These are phyloP conservation scores for Taxawa tesnikishii DNA, from an alignment of 2,329 filamentous ascomycete species.

Conservation along the genomic window DNA sequence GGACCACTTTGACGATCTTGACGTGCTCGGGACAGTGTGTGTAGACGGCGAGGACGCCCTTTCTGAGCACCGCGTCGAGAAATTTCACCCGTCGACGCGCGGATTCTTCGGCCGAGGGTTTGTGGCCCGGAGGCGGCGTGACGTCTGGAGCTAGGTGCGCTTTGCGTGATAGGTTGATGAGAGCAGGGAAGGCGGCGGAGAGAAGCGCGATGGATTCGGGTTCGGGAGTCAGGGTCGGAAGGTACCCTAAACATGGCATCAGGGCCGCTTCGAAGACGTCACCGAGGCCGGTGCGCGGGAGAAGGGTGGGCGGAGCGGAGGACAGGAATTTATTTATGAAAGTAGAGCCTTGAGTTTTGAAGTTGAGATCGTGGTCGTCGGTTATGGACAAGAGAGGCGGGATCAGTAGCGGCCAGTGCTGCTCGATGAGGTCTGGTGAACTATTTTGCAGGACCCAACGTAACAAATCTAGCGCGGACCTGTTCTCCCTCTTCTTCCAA, in stretches of 20 bases:
- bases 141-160: conserved; percentile 24
- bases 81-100: conserved; percentile 16
- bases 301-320: conserved; percentile 39
- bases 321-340: conserved; percentile 44
- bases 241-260: conserved; percentile 59
- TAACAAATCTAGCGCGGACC: conserved; percentile 45
- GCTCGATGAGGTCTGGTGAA: conserved; percentile 38
- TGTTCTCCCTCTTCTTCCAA: conserved; percentile 44
- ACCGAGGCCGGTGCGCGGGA: conserved; percentile 52
- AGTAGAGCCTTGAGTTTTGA: conserved; percentile 45
- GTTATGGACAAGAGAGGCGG: conserved; percentile 58
- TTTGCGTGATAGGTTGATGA: conserved; percentile 43
- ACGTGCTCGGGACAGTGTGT: conserved; percentile 48
- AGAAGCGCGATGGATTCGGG: conserved; percentile 56
- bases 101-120: conserved; percentile 9
- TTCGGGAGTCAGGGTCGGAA: conserved; percentile 67
- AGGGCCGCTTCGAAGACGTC: conserved; percentile 57
- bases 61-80: conserved; percentile 32
- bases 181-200: conserved; percentile 49
- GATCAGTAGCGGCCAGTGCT: conserved; percentile 55
- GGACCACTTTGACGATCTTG: conserved; percentile 43
- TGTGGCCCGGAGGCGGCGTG: conserved; percentile 2
- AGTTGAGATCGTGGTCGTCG: conserved; percentile 46
- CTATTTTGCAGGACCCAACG: conserved; percentile 46
- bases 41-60: conserved; percentile 31